Conservation (phyloP, 1,139 yeast species). For the Taphrina populina region DNA sequence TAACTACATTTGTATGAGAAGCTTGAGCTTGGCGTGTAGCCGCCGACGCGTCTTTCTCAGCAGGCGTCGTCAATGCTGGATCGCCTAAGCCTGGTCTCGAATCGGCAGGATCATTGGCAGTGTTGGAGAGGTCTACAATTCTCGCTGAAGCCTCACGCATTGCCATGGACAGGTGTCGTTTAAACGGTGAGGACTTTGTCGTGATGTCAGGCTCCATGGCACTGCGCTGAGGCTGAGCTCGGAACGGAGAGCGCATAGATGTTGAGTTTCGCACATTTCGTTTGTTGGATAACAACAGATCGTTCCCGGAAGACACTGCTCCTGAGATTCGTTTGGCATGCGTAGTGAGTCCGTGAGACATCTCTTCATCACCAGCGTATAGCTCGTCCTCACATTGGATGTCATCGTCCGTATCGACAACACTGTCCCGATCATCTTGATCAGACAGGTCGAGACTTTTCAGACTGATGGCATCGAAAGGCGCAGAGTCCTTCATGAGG, state of each 20-base stretch:
- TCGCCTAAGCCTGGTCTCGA: background rate
- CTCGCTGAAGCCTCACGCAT: slow-evolving; percentile 14
- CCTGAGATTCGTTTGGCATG: slow-evolving; percentile 17
- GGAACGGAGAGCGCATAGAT: slow-evolving; percentile 1
- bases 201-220: too few relatives aligned
- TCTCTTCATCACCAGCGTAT: slow-evolving; percentile 9
- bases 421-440: background rate
- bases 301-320: background rate
- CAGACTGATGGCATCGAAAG: slow-evolving; percentile 18
- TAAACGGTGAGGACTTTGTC: slow-evolving; percentile 14
- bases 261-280: background rate
- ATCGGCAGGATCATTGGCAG: background rate
- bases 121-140: slow-evolving; percentile 9
- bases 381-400: background rate
- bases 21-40: slow-evolving; percentile 2
- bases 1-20: too few relatives aligned
- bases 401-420: slow-evolving; percentile 5
- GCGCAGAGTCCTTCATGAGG: too few relatives aligned
- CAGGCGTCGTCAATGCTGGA: background rate
- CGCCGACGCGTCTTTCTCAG: slow-evolving; percentile 8
- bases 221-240: background rate
- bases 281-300: background rate
- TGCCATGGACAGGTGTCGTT: slow-evolving; percentile 12
- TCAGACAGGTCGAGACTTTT: slow-evolving; percentile 4
- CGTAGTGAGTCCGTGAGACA: slow-evolving; percentile 16